These are phyloP conservation scores for Chalciporus sphaerocephalus DNA, from an alignment of 768 basidiomycete genomes.

Conservation along the genomic window DNA sequence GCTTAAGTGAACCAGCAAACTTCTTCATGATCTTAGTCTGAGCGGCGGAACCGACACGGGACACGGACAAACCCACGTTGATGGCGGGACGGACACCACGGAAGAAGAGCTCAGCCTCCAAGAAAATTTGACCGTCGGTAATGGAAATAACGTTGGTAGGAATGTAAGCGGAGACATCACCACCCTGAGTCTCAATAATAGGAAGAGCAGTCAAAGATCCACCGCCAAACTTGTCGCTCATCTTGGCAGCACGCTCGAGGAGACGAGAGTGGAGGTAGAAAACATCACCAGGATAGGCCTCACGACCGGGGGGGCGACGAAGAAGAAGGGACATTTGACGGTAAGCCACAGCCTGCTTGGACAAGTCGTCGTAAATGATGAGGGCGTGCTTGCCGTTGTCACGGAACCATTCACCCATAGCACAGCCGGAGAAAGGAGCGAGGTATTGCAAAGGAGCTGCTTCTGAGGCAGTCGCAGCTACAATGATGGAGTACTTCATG, in stretches of 20 bases:
- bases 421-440: conserved; percentile 99
- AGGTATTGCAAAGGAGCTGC: conserved; percentile 99
- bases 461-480: conserved; percentile 98
- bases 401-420: conserved; percentile 99
- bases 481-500: conserved; percentile 99
- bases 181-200: conserved; percentile 99
- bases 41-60: conserved; percentile 99
- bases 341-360: conserved; percentile 99
- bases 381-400: conserved; percentile 99
- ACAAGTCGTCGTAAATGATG: conserved; percentile 99
- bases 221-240: conserved; percentile 98
- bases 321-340: conserved; percentile 99
- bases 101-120: conserved; percentile 99
- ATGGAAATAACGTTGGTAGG: conserved; percentile 98
- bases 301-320: conserved; percentile 99
- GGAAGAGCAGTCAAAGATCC: conserved; percentile 98
- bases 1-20: conserved; percentile 98
- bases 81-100: conserved; percentile 99
- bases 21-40: conserved; percentile 99
- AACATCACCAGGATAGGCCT: conserved; percentile 99
- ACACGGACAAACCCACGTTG: conserved; percentile 99
- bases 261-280: conserved; percentile 99
- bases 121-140: conserved; percentile 99
- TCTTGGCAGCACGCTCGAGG: conserved; percentile 99
- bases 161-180: conserved; percentile 99